phyloP scores from a whole-genome alignment of 1,284 basidiomycete genomes.

The Ceratobasidium theobromae region DNA sequence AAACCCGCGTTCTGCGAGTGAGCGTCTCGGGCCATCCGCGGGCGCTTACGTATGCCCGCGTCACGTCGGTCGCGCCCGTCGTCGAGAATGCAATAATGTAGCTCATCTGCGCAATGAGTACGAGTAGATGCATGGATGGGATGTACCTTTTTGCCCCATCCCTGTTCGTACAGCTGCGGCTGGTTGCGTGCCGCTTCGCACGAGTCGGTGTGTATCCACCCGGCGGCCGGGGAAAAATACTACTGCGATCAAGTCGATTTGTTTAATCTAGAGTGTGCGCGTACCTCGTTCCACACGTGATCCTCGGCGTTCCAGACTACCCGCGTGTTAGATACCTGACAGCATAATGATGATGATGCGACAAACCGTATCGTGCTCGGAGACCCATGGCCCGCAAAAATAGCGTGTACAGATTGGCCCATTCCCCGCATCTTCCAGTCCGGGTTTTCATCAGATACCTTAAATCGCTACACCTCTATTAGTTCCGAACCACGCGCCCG shows the following conservation, averaged over 20 bases:
- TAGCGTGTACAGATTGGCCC: conserved; percentile 50
- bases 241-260: conserved; percentile 8
- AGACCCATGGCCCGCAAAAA: conserved; percentile 47
- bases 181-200: conserved; percentile 48
- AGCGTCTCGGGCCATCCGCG: conserved; percentile 34
- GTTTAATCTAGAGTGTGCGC: conserved; percentile 35
- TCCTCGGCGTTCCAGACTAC: conserved; percentile 46
- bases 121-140: not conserved
- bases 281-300: conserved; percentile 52
- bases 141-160: conserved; percentile 49
- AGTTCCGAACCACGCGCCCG: not conserved
- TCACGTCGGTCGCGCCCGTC: conserved; percentile 48
- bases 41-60: conserved; percentile 45
- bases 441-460: conserved; percentile 43
- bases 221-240: conserved; percentile 40
- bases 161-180: conserved; percentile 48
- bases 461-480: conserved; percentile 37
- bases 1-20: conserved; percentile 38
- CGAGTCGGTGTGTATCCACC: conserved; percentile 52
- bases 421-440: conserved; percentile 49
- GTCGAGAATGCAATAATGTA: conserved; percentile 48
- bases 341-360: conserved; percentile 5
- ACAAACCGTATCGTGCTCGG: conserved; percentile 46
- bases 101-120: conserved; percentile 42
- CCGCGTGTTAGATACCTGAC: conserved; percentile 11